These are phyloP conservation scores for Raffaelea arxii DNA, from an alignment of 2,329 filamentous ascomycete genomes.

Conservation along the genomic window DNA sequence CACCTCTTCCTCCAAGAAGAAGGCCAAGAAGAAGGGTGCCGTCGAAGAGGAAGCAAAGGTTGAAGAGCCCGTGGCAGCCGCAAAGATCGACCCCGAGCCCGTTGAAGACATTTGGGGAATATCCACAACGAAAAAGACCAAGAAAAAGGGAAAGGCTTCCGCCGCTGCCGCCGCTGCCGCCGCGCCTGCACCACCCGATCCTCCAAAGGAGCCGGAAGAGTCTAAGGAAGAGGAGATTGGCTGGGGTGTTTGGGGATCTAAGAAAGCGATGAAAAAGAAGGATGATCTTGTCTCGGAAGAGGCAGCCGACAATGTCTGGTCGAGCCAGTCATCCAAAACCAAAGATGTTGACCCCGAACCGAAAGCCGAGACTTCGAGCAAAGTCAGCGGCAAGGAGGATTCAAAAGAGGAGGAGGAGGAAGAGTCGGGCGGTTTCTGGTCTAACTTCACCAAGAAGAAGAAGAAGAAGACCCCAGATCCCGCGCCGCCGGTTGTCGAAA, in stretches of 20 bases:
- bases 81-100: slow-evolving; percentile 13
- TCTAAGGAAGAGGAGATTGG: slow-evolving; percentile 16
- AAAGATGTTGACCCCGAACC: slow-evolving; percentile 7
- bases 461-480: slow-evolving; percentile 25
- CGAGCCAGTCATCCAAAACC: no score
- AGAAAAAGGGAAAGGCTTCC: slow-evolving; percentile 28
- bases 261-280: slow-evolving; percentile 36
- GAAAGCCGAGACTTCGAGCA: slow-evolving; percentile 10
- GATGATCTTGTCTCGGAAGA: no score
- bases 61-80: slow-evolving; percentile 8
- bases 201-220: slow-evolving; percentile 7
- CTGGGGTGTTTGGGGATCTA: slow-evolving; percentile 31
- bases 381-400: no score
- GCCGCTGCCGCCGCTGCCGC: slow-evolving; percentile 10
- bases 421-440: slow-evolving; percentile 2
- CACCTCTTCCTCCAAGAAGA: slow-evolving; percentile 25
- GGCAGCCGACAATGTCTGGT: no score
- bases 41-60: slow-evolving; percentile 9
- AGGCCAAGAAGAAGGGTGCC: slow-evolving; percentile 34
- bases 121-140: slow-evolving; percentile 28
- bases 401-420: slow-evolving; percentile 1
- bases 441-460: slow-evolving; percentile 27
- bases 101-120: slow-evolving; percentile 18
- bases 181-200: slow-evolving; percentile 7
- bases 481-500: no score